A percentile compares a stretch with the other conserved stretches of the same genome.
Evolutionary conservation across 371 early-diverging fungal genomes (phyloP).

Genomic region (Circinella umbellata): DNA sequence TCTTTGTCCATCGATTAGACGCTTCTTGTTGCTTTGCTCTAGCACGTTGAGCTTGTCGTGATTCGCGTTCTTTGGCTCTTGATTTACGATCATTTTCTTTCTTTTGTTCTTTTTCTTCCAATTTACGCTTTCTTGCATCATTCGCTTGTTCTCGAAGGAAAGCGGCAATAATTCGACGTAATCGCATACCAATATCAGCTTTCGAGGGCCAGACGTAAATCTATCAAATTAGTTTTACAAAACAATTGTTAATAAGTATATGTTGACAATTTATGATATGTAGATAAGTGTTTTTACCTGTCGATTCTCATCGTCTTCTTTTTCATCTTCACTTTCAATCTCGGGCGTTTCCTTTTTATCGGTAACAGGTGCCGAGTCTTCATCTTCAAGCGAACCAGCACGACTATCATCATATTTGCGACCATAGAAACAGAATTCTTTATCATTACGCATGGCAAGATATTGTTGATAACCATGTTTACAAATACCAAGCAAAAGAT

Average conservation of each 20-base stretch:
- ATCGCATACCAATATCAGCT: slow-evolving; percentile 76
- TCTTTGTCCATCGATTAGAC: slow-evolving; percentile 70
- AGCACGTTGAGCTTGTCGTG: slow-evolving; percentile 48
- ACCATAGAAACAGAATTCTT: slow-evolving; percentile 72
- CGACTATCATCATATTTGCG: slow-evolving; percentile 57
- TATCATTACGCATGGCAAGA: slow-evolving; percentile 67
- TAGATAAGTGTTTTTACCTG: not conserved
- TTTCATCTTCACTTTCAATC: slow-evolving; percentile 22
- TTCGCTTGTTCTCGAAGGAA: slow-evolving; percentile 66
- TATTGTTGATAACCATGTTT: slow-evolving; percentile 85
- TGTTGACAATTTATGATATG: not conserved
- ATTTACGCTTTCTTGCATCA: slow-evolving; percentile 44
- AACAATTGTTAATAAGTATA: not conserved
- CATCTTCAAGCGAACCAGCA: slow-evolving; percentile 42
- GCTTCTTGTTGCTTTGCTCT: slow-evolving; percentile 48
- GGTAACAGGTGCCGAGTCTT: slow-evolving; percentile 23
- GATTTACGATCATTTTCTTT: slow-evolving; percentile 47
- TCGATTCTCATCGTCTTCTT: slow-evolving; percentile 17
- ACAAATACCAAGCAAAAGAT: slow-evolving; percentile 77
- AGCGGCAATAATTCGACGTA: slow-evolving; percentile 74
- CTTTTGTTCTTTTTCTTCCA: slow-evolving; percentile 50
- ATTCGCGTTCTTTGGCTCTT: slow-evolving; percentile 53
- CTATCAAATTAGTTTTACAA: slow-evolving; percentile 2
- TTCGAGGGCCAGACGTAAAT: slow-evolving; percentile 68
- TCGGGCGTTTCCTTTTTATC: slow-evolving; percentile 13